Evolutionary conservation across 23 red algal genomes (phyloP).

Genomic region (Pyropia yezoensis): DNA sequence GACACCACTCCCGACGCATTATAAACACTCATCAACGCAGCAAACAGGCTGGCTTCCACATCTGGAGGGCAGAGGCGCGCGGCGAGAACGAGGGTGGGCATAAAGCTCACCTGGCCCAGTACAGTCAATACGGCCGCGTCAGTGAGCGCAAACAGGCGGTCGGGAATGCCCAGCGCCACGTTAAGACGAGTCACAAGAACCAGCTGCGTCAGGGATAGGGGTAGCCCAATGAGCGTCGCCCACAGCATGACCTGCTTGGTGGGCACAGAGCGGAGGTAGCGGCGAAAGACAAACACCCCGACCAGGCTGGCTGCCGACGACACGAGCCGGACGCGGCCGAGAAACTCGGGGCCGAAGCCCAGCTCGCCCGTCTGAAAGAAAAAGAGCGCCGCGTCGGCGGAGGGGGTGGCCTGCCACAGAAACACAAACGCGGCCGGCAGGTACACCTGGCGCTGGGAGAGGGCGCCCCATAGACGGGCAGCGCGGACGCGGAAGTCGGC

Average conservation of each 20-base stretch:
- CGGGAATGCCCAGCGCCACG: slow-evolving; percentile 57
- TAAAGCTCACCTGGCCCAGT: slow-evolving; percentile 85
- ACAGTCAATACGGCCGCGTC: slow-evolving; percentile 81
- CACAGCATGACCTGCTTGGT: slow-evolving; percentile 66
- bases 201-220: slow-evolving; percentile 75
- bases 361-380: slow-evolving; percentile 81
- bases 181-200: slow-evolving; percentile 74
- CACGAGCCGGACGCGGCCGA: slow-evolving; percentile 72
- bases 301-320: slow-evolving; percentile 64
- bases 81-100: slow-evolving; percentile 92
- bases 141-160: slow-evolving; percentile 66
- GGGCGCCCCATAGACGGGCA: slow-evolving; percentile 36
- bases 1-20: slow-evolving; percentile 52
- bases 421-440: slow-evolving; percentile 71
- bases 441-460: slow-evolving; percentile 45
- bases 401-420: slow-evolving; percentile 84
- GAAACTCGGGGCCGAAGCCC: slow-evolving; percentile 77
- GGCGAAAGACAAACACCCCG: slow-evolving; percentile 58
- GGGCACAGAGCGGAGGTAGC: slow-evolving; percentile 25
- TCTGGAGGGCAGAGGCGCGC: slow-evolving; percentile 85
- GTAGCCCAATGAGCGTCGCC: slow-evolving; percentile 66
- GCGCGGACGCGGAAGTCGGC: slow-evolving; percentile 9
- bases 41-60: slow-evolving; percentile 86
- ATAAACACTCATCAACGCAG: slow-evolving; percentile 88
- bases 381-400: slow-evolving; percentile 76